phyloP scores from a whole-genome alignment of 2,329 filamentous ascomycete species.

The Pleurostoma richardsiae region DNA sequence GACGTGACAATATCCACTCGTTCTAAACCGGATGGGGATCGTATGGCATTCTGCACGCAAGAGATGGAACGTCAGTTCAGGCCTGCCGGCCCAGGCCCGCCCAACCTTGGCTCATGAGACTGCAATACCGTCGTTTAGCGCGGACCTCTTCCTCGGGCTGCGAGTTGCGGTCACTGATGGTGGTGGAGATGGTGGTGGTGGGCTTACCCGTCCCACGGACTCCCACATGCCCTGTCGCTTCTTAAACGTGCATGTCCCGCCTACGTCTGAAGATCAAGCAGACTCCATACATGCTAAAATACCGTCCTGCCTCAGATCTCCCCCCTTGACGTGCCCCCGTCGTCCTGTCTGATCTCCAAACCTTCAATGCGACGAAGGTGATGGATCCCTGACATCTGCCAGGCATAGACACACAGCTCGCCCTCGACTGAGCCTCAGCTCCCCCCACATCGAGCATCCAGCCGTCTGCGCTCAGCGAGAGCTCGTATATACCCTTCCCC shows the following conservation, averaged over 20 bases:
- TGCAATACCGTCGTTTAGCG: not conserved
- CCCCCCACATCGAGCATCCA: not conserved
- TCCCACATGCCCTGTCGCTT: slow-evolving; percentile 24
- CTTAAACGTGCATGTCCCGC: slow-evolving; percentile 37
- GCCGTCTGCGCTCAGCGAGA: not conserved
- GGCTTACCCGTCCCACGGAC: not conserved
- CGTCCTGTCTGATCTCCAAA: slow-evolving; percentile 30
- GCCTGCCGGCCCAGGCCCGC: not conserved
- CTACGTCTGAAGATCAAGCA: slow-evolving; percentile 27
- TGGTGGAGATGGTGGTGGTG: slow-evolving; percentile 11
- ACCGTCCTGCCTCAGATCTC: slow-evolving; percentile 26
- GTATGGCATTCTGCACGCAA: not conserved
- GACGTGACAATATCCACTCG: not conserved
- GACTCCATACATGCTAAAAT: slow-evolving; percentile 26
- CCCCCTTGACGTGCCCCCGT: slow-evolving; percentile 10
- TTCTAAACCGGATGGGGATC: not conserved
- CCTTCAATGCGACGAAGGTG: slow-evolving; percentile 21
- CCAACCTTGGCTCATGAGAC: not conserved
- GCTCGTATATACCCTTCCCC: not conserved
- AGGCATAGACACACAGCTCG: slow-evolving; percentile 5
- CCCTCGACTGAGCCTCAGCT: slow-evolving; percentile 7
- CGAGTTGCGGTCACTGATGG: not conserved
- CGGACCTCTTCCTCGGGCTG: not conserved
- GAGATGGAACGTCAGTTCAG: not conserved
- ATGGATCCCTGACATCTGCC: slow-evolving; percentile 13